phyloP scores from a whole-genome alignment of 2,329 filamentous ascomycete genomes.

The Aspergillus sp. region DNA sequence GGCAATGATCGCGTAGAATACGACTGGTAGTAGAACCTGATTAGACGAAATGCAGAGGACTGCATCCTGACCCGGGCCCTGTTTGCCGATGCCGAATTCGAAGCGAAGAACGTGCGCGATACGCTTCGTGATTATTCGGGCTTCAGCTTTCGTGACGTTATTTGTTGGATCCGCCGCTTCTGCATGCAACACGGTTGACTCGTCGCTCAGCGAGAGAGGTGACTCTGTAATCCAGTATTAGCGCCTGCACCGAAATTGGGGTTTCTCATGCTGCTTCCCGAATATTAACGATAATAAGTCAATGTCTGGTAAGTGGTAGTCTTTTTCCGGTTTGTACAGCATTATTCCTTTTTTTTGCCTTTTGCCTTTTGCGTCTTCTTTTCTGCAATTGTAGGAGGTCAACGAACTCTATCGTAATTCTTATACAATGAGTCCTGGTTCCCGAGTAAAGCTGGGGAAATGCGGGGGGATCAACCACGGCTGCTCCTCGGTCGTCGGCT shows the following conservation, averaged over 20 bases:
- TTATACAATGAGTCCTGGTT: too few species aligned
- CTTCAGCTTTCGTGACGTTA: constrained; percentile 53
- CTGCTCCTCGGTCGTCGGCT: not conserved
- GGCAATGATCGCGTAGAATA: constrained; percentile 59
- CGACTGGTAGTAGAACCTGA: constrained; percentile 53
- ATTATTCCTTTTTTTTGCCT: not conserved
- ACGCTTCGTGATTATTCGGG: constrained; percentile 50
- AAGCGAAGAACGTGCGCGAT: constrained; percentile 58
- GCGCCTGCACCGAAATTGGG: not conserved
- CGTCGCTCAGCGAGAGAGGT: constrained; percentile 23
- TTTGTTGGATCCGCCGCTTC: constrained; percentile 58
- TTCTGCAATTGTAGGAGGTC: too few species aligned
- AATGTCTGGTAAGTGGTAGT: constrained; percentile 13
- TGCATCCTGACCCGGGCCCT: constrained; percentile 53
- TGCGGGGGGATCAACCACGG: not conserved
- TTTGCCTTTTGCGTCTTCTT: not conserved
- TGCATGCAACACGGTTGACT: constrained; percentile 56
- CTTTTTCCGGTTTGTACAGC: constrained; percentile 16
- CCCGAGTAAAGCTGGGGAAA: not conserved
- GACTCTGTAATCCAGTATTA: constrained; percentile 6
- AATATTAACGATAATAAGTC: constrained; percentile 15
- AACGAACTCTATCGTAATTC: too few species aligned
- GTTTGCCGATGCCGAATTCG: constrained; percentile 52
- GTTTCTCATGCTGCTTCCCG: not conserved
- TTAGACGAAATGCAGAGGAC: constrained; percentile 59